Conservation (phyloP, 805 yeast genomes). For the Priceomyces castillae region DNA sequence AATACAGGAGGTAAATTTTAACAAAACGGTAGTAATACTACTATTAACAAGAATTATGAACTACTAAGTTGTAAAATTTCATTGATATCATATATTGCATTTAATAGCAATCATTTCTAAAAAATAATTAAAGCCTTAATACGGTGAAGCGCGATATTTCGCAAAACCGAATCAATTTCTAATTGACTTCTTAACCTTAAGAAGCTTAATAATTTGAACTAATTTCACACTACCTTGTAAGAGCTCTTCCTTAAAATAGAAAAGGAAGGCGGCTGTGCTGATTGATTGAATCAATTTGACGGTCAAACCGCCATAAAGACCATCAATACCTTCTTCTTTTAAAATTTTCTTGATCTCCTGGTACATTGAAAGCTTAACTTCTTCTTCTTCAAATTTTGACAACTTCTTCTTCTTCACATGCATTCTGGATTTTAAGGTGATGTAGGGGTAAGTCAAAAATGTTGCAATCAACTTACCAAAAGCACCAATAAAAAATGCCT, state of each 20-base stretch:
- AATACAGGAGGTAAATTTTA: too few relatives aligned
- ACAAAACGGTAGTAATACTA: too few relatives aligned
- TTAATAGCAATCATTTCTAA: too few relatives aligned
- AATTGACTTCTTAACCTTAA: conserved; percentile 19
- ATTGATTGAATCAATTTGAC: conserved; percentile 83
- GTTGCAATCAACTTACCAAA: conserved; percentile 90
- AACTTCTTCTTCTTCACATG: conserved; percentile 54
- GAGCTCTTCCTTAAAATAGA: conserved; percentile 86
- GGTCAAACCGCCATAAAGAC: conserved; percentile 77
- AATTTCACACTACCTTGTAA: conserved; percentile 55
- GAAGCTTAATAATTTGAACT: conserved; percentile 41
- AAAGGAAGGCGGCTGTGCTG: conserved; percentile 83
- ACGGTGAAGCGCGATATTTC: background rate
- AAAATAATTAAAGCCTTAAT: too few relatives aligned
- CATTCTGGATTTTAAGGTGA: conserved; percentile 86
- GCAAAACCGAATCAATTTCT: background rate
- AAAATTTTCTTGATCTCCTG: conserved; percentile 58
- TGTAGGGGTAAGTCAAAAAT: conserved; percentile 83
- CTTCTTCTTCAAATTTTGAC: conserved; percentile 9
- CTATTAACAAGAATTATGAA: too few relatives aligned
- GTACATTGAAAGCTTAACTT: conserved; percentile 37
- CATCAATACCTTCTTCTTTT: conserved; percentile 66
- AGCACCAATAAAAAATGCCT: conserved; percentile 87
- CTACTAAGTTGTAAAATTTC: too few relatives aligned
- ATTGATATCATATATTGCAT: too few relatives aligned